Conservation (phyloP, 345 rosid species). For the Citrus trifoliata region DNA sequence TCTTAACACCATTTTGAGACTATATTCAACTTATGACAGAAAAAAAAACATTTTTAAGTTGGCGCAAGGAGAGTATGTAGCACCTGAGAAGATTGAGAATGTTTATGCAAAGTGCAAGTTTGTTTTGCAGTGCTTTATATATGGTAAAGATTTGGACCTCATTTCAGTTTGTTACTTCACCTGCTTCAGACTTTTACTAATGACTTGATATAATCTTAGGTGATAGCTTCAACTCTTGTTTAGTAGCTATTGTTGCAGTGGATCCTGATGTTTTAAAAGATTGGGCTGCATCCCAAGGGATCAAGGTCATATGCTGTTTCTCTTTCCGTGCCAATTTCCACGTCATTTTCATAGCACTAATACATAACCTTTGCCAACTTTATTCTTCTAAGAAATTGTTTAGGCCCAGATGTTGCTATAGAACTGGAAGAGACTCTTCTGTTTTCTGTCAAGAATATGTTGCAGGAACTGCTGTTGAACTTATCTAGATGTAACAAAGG, state of each 20-base stretch:
- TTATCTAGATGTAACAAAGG: neutral
- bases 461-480: neutral
- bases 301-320: constrained; percentile 41
- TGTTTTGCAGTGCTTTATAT: constrained; percentile 76
- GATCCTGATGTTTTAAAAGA: constrained; percentile 74
- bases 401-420: neutral
- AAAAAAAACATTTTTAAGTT: constrained; percentile 94
- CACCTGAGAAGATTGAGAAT: constrained; percentile 96
- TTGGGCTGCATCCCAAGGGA: constrained; percentile 74
- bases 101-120: constrained; percentile 87
- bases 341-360: neutral
- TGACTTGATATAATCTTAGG: constrained; percentile 39
- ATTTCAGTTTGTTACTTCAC: constrained; percentile 6
- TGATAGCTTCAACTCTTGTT: constrained; percentile 77
- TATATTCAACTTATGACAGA: constrained; percentile 26
- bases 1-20: neutral
- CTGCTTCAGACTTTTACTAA: constrained; percentile 14
- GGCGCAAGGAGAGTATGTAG: constrained; percentile 98
- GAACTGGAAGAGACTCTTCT: neutral
- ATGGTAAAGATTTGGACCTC: constrained; percentile 47
- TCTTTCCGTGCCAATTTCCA: neutral
- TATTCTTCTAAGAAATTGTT: neutral
- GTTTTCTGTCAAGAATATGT: neutral
- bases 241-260: constrained; percentile 73
- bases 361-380: neutral